These are phyloP conservation scores for Wickerhamomyces sp. DNA, from an alignment of 1,139 yeast species.

Conservation along the genomic window DNA sequence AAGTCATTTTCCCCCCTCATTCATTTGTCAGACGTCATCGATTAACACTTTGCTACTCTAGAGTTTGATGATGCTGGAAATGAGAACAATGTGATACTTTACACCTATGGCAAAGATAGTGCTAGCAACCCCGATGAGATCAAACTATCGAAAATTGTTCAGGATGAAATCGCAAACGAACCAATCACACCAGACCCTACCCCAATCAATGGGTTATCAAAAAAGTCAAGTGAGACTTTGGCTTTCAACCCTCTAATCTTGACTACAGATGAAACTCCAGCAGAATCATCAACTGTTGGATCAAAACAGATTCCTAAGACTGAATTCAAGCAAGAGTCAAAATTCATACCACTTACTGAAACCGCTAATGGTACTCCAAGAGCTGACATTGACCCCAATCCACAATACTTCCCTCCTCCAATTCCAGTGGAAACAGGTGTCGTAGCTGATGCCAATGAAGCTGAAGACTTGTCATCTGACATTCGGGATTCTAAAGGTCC, in stretches of 20 bases:
- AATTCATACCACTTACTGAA: slow-evolving; percentile 1
- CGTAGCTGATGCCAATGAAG: neutral
- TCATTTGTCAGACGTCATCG: neutral
- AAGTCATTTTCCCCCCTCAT: slow-evolving; percentile 4
- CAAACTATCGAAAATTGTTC: slow-evolving; percentile 1
- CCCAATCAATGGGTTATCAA: slow-evolving; percentile 7
- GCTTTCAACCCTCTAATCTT: slow-evolving; percentile 1
- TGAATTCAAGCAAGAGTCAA: neutral
- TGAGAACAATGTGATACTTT: slow-evolving; percentile 21
- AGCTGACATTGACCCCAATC: neutral
- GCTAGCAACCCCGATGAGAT: neutral
- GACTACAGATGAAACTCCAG: neutral
- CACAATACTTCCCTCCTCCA: neutral
- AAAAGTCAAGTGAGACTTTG: slow-evolving; percentile 1
- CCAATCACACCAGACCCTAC: slow-evolving; percentile 20
- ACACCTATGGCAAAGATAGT: slow-evolving; percentile 9
- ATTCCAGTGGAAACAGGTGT: neutral
- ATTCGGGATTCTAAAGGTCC: no score
- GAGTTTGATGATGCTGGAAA: slow-evolving; percentile 21
- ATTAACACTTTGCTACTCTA: slow-evolving; percentile 3
- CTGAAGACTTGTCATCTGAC: no score
- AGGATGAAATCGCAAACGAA: slow-evolving; percentile 5
- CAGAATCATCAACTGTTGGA: neutral
- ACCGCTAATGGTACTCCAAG: slow-evolving; percentile 2
- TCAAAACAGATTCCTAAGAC: neutral